Conservation (phyloP, 164 flowering plant genomes). For the Sedum album region DNA sequence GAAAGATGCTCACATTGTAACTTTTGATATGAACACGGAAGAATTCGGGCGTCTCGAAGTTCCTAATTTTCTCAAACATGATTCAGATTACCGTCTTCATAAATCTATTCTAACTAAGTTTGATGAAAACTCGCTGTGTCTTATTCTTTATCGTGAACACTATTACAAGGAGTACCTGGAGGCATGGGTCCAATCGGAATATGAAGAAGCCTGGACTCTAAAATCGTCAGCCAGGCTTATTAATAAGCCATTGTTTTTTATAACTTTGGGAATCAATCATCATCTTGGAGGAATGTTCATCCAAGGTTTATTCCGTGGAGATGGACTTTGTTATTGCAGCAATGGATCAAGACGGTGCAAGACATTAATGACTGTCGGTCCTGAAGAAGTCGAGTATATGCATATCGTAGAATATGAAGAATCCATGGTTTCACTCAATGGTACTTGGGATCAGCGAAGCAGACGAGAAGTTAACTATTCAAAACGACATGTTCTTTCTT, state of each 20-base stretch:
- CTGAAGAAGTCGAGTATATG: too few species aligned
- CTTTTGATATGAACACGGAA: not conserved
- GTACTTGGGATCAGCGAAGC: too few species aligned
- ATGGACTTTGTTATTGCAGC: not conserved
- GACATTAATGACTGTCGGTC: not conserved
- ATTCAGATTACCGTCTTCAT: not conserved
- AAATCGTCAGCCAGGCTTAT: not conserved
- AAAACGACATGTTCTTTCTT: too few species aligned
- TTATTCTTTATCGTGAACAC: not conserved
- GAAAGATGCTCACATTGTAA: not conserved
- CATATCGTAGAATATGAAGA: too few species aligned
- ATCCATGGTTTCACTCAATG: too few species aligned
- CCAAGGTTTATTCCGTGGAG: not conserved
- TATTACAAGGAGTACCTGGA: not conserved
- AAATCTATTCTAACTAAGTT: not conserved
- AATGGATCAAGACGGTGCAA: not conserved
- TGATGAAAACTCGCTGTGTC: not conserved
- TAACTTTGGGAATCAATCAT: too few species aligned
- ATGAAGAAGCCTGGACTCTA: not conserved
- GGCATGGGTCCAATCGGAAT: not conserved
- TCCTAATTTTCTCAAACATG: not conserved
- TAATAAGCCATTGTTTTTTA: not conserved
- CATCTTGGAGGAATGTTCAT: not conserved
- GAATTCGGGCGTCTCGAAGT: not conserved
- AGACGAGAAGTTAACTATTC: too few species aligned